Evolutionary conservation across 1,284 basidiomycete species (phyloP).

Genomic region (Rhodotorula sp.): DNA sequence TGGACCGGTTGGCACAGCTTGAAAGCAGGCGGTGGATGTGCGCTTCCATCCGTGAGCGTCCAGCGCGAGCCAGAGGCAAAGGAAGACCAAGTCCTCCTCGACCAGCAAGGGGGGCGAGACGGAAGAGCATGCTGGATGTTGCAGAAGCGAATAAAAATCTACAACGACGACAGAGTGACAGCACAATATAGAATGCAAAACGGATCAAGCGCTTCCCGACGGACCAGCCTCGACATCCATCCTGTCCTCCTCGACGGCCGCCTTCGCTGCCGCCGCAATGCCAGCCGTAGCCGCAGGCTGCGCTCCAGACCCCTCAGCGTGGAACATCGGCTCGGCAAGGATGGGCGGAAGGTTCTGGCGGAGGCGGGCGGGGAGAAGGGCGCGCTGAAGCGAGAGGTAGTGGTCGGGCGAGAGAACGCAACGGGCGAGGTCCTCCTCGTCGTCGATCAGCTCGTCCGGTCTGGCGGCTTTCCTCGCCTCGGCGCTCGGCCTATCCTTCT

Average conservation of each 20-base stretch:
- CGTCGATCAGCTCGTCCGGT: slow-evolving; percentile 23
- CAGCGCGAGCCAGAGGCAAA: too few relatives aligned
- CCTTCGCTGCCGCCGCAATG: neutral
- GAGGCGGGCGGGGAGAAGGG: slow-evolving; percentile 21
- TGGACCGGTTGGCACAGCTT: too few relatives aligned
- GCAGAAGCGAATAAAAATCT: too few relatives aligned
- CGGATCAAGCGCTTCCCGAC: too few relatives aligned
- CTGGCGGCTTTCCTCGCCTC: slow-evolving; percentile 5
- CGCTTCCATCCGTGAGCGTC: too few relatives aligned
- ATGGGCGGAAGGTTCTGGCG: neutral
- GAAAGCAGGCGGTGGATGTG: too few relatives aligned
- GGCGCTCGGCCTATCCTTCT: neutral
- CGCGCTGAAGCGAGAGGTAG: slow-evolving; percentile 24
- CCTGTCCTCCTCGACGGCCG: neutral
- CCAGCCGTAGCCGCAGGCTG: neutral
- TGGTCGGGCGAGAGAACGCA: slow-evolving; percentile 22
- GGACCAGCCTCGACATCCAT: neutral
- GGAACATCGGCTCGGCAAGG: neutral
- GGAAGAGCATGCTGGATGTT: too few relatives aligned
- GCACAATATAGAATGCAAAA: too few relatives aligned
- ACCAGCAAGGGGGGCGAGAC: too few relatives aligned
- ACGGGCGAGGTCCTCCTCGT: slow-evolving; percentile 33
- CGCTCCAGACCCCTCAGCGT: neutral
- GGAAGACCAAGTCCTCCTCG: too few relatives aligned
- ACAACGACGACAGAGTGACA: too few relatives aligned